Base-by-base conservation (phyloP, 1,284 basidiomycete species). In the Inonotus obliquus region DNA sequence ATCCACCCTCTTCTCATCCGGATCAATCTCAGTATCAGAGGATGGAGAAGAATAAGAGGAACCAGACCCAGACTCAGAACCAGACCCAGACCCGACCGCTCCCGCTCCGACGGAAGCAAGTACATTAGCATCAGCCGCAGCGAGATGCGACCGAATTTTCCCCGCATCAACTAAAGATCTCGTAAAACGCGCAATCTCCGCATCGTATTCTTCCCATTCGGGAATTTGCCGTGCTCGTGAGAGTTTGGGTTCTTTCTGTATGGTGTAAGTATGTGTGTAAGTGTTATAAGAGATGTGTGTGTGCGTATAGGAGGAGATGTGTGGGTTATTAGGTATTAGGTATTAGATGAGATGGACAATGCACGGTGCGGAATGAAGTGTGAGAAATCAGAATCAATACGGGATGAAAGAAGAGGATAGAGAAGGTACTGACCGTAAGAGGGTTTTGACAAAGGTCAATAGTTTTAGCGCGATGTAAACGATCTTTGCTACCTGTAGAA, bases 371-470 rank as follows among this genome's bases (percentile, higher is more conserved):
- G 21, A 6, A 11, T 9, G 49, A 32, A 37, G 49, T 21, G 17
- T 29, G 23, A 47, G 9, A 29, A 45, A 9, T 23, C 25, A 25
- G 21, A 25, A 49, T 23, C 23, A 17, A 23, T 25, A n/a, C 4
- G 49, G 9, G 49, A 52, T 9, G 41, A 44, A 4, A 44, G n/a
- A 19, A 21, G 17, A 44, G 41, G 41, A 21, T 14, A n/a, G 19
- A n/a, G 17, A 13, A 21, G 59, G 52, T 44, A 77, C 87, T 65
- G 62, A 94, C 92, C 51, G 94, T 96, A 57, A 94, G 79, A 11
- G 93, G 92, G 69, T 96, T 96, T 73, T 95, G 93, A 71, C 94
- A 96, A 4, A 97, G 81, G 71, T 97, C 94, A 65, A 97, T 93
- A 0, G 91, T 94, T 75, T 94, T 94, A 1, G 92, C 92, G 58